Percentiles rank a stretch among this genome's conserved stretches.
Evolutionary conservation across 306 rosid genomes (phyloP).

Genomic region (Acmispon strigosus): DNA sequence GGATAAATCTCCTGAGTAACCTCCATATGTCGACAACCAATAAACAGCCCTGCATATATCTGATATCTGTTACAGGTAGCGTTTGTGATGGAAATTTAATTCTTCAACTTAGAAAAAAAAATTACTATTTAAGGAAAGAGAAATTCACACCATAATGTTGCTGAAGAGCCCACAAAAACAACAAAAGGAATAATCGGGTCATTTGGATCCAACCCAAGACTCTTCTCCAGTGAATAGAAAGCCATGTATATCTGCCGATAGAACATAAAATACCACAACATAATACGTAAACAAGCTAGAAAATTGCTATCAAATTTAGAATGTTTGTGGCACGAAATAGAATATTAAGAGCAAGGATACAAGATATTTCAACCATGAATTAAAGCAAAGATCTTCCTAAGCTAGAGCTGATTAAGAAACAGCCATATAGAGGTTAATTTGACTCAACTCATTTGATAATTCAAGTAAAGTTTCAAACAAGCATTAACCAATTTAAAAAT

Average conservation of each 20-base stretch:
- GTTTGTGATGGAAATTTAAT: constrained; percentile 22
- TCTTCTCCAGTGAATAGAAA: constrained; percentile 66
- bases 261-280: constrained; percentile 7
- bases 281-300: background rate
- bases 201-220: constrained; percentile 81
- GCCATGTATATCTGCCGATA: constrained; percentile 49
- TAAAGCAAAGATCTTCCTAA: constrained; percentile 5
- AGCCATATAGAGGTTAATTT: background rate
- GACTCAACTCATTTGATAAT: constrained; percentile 11
- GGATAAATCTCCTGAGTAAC: constrained; percentile 87
- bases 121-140: constrained; percentile 26
- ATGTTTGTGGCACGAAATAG: constrained; percentile 6
- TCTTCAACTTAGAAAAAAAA: constrained; percentile 16
- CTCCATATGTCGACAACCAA: constrained; percentile 70
- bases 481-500: background rate
- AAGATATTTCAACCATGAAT: background rate
- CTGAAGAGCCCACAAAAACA: constrained; percentile 67
- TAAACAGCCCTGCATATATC: constrained; percentile 86
- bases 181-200: constrained; percentile 84
- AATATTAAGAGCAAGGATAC: background rate
- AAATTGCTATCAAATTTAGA: background rate
- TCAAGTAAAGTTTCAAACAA: constrained; percentile 7
- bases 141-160: constrained; percentile 71
- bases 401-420: background rate
- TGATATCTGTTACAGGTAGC: constrained; percentile 56